Percentiles rank a stretch among this genome's conserved stretches.
phyloP scores from a whole-genome alignment of 73 alveolate species.

The Paramecium biaurelia region DNA sequence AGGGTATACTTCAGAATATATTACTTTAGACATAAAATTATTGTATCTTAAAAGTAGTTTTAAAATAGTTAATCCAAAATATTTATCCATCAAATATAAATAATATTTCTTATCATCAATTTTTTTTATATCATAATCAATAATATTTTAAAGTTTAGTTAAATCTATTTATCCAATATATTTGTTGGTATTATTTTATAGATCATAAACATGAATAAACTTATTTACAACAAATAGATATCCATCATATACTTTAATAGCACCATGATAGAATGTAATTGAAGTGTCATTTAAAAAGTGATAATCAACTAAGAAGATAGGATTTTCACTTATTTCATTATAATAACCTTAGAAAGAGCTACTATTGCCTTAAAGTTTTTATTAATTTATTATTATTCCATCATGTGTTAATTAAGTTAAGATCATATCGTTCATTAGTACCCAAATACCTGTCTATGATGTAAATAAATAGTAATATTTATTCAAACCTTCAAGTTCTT shows the following conservation, averaged over 20 bases:
- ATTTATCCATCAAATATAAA: not conserved
- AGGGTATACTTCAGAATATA: not conserved
- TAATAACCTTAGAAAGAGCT: not conserved
- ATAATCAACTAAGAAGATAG: not conserved
- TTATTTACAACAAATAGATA: not conserved
- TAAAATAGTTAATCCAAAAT: not conserved
- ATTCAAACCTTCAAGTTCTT: not conserved
- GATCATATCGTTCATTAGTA: not conserved
- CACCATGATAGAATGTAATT: not conserved
- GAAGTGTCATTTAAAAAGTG: not conserved
- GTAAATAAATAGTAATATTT: not conserved
- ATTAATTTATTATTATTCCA: not conserved
- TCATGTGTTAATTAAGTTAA: not conserved
- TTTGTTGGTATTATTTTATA: not conserved
- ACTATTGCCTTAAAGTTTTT: not conserved
- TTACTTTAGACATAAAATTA: not conserved
- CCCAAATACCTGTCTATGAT: not conserved
- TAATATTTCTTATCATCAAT: not conserved
- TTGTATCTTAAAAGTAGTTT: not conserved
- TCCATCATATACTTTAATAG: not conserved
- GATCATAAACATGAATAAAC: not conserved
- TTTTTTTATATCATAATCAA: not conserved
- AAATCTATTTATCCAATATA: not conserved
- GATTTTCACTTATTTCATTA: not conserved
- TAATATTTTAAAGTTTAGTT: not conserved